Conservation (phyloP, 2,329 filamentous ascomycete species). For the Diaporthe australafricana region DNA sequence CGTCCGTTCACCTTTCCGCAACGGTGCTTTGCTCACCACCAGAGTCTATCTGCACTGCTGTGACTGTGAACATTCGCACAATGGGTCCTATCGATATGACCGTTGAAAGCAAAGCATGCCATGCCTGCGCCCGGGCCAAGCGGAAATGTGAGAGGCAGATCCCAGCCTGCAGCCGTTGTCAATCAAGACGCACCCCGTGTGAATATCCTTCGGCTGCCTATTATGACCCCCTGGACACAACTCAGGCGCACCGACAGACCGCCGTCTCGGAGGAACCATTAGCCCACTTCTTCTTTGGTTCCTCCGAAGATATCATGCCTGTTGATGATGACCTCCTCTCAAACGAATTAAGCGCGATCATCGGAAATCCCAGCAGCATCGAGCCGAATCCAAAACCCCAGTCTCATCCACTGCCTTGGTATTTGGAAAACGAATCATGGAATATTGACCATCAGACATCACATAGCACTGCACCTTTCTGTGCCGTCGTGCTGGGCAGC, state of each 20-base stretch:
- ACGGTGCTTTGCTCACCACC: not conserved
- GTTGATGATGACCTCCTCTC: constrained; percentile 21
- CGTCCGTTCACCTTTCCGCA: not conserved
- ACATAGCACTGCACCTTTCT: constrained; percentile 1
- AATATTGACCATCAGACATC: constrained; percentile 29
- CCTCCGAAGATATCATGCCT: not conserved
- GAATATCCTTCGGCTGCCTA: constrained; percentile 39
- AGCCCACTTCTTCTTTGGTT: not conserved
- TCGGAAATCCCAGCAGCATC: not conserved
- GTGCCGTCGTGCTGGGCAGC: constrained; percentile 30
- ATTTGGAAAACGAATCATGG: constrained; percentile 36
- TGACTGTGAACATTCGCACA: not conserved
- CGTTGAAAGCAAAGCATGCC: constrained; percentile 40
- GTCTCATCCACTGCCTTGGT: constrained; percentile 17
- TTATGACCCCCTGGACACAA: not conserved
- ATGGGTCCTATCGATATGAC: constrained; percentile 25
- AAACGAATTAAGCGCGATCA: not conserved
- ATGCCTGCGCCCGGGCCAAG: constrained; percentile 41
- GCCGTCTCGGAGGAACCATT: constrained; percentile 15
- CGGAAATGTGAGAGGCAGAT: constrained; percentile 40
- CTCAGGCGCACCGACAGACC: not conserved
- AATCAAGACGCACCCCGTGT: constrained; percentile 38
- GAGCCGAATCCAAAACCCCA: not conserved
- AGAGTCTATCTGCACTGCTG: not conserved
- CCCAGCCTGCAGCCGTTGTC: constrained; percentile 43